Evolutionary conservation across 2,329 filamentous ascomycete species (phyloP).

Genomic region (Penicillium brevicompactum): DNA sequence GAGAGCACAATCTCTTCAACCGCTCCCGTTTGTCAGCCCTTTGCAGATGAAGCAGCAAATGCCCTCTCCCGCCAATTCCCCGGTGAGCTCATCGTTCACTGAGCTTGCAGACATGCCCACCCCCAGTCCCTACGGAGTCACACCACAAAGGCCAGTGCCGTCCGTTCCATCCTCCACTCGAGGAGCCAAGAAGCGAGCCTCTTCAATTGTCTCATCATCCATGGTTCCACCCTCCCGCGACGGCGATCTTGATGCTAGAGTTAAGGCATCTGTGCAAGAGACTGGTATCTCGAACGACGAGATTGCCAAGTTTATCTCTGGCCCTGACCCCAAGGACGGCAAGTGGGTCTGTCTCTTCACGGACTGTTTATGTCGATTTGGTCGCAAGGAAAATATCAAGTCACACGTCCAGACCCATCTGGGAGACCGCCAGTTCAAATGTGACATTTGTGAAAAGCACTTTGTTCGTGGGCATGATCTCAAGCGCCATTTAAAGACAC

Average conservation of each 20-base stretch:
- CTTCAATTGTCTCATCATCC: conserved; percentile 27
- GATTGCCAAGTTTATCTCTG: conserved; percentile 72
- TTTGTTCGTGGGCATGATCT: conserved; percentile 97
- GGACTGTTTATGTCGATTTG: conserved; percentile 85
- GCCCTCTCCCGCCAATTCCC: conserved; percentile 58
- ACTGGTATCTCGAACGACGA: conserved; percentile 89
- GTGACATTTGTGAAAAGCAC: conserved; percentile 89
- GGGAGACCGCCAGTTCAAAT: conserved; percentile 92
- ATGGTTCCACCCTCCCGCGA: conserved; percentile 49
- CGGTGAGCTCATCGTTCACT: conserved; percentile 54
- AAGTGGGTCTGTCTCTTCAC: conserved; percentile 79
- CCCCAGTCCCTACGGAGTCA: conserved; percentile 24
- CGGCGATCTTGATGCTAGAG: conserved; percentile 55
- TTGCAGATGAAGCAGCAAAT: conserved; percentile 46
- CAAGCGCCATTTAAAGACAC: conserved; percentile 96
- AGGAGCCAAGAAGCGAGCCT: conserved; percentile 21
- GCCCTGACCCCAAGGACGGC: conserved; percentile 70
- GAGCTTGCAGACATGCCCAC: conserved; percentile 51
- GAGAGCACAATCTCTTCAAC: conserved; percentile 49
- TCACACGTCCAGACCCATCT: conserved; percentile 98
- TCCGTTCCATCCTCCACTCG: conserved; percentile 29
- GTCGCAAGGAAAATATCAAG: conserved; percentile 98
- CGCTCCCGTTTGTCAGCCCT: conserved; percentile 41
- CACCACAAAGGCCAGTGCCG: conserved; percentile 33
- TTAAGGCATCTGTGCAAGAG: conserved; percentile 66